Conservation (phyloP, 2,329 filamentous ascomycete genomes). For the Cladophialophora immunda region DNA sequence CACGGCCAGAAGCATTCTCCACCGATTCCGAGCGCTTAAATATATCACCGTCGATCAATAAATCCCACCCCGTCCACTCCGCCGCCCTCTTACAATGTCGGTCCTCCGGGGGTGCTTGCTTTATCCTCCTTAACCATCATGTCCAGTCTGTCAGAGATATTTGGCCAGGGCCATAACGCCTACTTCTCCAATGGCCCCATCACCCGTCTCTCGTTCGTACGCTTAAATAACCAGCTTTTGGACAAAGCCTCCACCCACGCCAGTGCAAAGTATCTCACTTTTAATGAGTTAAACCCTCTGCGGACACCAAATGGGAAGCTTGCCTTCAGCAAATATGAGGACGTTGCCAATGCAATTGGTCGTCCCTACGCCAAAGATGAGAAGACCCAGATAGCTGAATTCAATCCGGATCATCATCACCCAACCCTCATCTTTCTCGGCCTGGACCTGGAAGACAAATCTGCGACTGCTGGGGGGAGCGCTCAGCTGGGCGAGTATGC, state of each 20-base stretch:
- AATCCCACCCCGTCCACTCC: not conserved
- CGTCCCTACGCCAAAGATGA: slow-evolving; percentile 76
- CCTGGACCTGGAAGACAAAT: slow-evolving; percentile 67
- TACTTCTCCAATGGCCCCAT: slow-evolving; percentile 53
- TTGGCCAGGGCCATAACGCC: slow-evolving; percentile 27
- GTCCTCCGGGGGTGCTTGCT: not conserved
- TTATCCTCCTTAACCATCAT: slow-evolving; percentile 1
- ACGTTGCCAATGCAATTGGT: slow-evolving; percentile 75
- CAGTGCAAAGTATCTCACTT: slow-evolving; percentile 71
- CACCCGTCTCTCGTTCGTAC: slow-evolving; percentile 59
- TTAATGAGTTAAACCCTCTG: slow-evolving; percentile 80
- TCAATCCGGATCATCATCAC: slow-evolving; percentile 72
- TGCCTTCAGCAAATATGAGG: slow-evolving; percentile 71
- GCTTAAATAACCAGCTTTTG: slow-evolving; percentile 56
- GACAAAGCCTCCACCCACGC: slow-evolving; percentile 56
- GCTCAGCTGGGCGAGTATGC: slow-evolving; percentile 66
- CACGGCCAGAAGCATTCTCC: not conserved
- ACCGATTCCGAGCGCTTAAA: slow-evolving; percentile 7
- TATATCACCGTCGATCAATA: slow-evolving; percentile 3
- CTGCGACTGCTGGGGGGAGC: slow-evolving; percentile 42
- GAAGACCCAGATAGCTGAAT: slow-evolving; percentile 74
- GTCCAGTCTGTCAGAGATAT: slow-evolving; percentile 23
- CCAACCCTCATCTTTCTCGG: slow-evolving; percentile 86
- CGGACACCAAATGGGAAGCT: slow-evolving; percentile 67
- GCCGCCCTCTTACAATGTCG: not conserved